phyloP scores from a whole-genome alignment of 768 basidiomycete genomes.

The Lentinus brumalis region DNA sequence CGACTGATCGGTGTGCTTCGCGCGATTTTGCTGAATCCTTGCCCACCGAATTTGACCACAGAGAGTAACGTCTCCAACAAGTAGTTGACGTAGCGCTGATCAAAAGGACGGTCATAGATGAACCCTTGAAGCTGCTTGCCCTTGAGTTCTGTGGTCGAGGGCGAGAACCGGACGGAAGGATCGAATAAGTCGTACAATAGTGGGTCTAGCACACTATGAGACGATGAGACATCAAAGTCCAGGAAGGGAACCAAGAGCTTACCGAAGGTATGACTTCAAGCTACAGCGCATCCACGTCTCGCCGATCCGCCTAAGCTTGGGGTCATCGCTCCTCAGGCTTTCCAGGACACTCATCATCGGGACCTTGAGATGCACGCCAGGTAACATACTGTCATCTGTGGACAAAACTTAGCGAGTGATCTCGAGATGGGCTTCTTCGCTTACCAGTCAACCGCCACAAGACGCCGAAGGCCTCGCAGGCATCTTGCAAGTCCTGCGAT shows the following conservation, averaged over 20 bases:
- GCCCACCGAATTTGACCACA: conserved; percentile 85
- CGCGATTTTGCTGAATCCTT: conserved; percentile 80
- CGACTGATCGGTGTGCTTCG: conserved; percentile 63
- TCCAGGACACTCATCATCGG: conserved; percentile 91
- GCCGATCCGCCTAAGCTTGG: conserved; percentile 71
- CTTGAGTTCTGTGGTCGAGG: conserved; percentile 52
- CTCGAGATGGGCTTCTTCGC: conserved; percentile 17
- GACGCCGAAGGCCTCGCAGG: conserved; percentile 88
- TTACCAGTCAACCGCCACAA: conserved; percentile 88
- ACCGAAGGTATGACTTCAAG: conserved; percentile 90
- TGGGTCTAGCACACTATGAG: conserved; percentile 81
- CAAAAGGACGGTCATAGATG: conserved; percentile 72
- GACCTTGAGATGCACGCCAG: conserved; percentile 80
- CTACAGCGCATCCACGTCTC: conserved; percentile 99
- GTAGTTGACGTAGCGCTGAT: conserved; percentile 73
- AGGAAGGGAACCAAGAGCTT: conserved; percentile 14
- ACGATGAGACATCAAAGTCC: conserved; percentile 5
- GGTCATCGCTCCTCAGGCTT: conserved; percentile 75
- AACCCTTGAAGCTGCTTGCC: conserved; percentile 70
- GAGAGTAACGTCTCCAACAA: conserved; percentile 77
- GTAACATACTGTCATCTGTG: conserved; percentile 77
- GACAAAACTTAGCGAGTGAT: conserved; percentile 12
- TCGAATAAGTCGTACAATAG: conserved; percentile 78
- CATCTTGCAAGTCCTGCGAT: conserved; percentile 47
- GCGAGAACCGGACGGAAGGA: conserved; percentile 58